phyloP scores from a whole-genome alignment of 2,329 filamentous ascomycete species.

The Dichotomopilus funicola region DNA sequence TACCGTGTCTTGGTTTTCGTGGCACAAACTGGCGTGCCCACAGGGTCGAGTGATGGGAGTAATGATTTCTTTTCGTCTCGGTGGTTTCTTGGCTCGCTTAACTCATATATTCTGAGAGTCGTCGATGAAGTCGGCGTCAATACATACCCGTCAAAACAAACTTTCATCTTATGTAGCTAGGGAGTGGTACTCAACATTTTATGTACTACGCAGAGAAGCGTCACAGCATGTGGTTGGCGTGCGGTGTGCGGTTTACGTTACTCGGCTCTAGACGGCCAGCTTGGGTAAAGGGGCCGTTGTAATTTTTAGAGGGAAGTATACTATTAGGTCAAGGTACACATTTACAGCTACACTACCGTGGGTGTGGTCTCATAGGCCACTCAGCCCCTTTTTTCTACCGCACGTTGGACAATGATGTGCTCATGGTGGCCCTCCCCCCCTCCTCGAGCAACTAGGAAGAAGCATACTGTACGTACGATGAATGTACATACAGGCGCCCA shows the following conservation, averaged over 20 bases:
- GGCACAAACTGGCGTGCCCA: too few species aligned
- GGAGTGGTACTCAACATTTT: too few species aligned
- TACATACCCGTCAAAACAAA: neutral
- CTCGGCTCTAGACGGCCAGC: too few species aligned
- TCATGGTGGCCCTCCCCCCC: too few species aligned
- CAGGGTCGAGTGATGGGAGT: neutral
- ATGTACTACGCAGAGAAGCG: too few species aligned
- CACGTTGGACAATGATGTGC: neutral
- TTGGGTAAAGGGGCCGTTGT: neutral
- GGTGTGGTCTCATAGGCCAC: neutral
- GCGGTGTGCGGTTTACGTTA: too few species aligned
- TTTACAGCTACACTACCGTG: conserved; percentile 10
- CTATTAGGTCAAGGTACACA: conserved; percentile 8
- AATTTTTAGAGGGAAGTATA: conserved; percentile 10
- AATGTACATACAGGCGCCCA: too few species aligned
- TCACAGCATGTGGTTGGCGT: too few species aligned
- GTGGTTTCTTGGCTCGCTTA: neutral
- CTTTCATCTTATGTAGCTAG: too few species aligned
- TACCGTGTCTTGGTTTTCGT: too few species aligned
- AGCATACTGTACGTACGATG: too few species aligned
- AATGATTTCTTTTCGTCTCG: conserved; percentile 1
- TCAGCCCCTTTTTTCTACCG: neutral
- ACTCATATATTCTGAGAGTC: neutral
- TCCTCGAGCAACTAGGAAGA: too few species aligned
- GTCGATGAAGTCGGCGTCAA: neutral